These are phyloP conservation scores for Trametes pubescens DNA, from an alignment of 1,284 basidiomycete genomes.

Conservation along the genomic window DNA sequence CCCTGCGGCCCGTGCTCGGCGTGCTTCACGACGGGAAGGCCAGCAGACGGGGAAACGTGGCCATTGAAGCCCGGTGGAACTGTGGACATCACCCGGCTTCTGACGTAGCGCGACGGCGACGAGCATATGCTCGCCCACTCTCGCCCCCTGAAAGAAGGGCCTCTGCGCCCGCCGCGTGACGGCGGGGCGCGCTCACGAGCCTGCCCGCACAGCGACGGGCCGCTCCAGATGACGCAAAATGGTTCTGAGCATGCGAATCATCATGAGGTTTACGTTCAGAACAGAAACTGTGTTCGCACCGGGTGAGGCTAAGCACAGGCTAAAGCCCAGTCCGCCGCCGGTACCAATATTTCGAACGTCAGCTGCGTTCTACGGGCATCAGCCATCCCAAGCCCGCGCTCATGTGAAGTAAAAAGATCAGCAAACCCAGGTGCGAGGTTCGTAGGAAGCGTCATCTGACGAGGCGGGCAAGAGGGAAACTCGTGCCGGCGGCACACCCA, in stretches of 20 bases:
- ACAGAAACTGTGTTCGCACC: constrained; percentile 9
- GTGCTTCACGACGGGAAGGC: not conserved
- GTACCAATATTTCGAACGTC: constrained; percentile 8
- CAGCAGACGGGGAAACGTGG: constrained; percentile 11
- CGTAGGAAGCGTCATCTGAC: constrained; percentile 24
- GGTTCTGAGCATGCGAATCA: not conserved
- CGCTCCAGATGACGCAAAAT: constrained; percentile 1
- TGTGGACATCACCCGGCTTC: constrained; percentile 14
- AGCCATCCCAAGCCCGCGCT: too few relatives aligned
- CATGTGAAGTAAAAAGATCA: not conserved
- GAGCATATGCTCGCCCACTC: constrained; percentile 24
- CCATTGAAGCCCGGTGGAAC: constrained; percentile 19
- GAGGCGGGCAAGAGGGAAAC: not conserved
- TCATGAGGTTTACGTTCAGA: not conserved
- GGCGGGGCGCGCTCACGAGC: constrained; percentile 2
- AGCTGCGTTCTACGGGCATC: constrained; percentile 12
- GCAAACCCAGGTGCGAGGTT: not conserved
- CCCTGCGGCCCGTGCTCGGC: constrained; percentile 13
- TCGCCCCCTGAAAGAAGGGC: constrained; percentile 16
- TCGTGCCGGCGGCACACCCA: constrained; percentile 22
- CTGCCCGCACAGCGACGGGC: constrained; percentile 16
- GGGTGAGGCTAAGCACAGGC: not conserved
- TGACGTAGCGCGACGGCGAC: constrained; percentile 19
- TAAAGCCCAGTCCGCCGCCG: not conserved
- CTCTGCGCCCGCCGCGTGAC: constrained; percentile 21